Evolutionary conservation across 495 filamentous ascomycete species (phyloP), one percentile per base, ranked within the genome.

Genomic region (Penicillium parvum): DNA sequence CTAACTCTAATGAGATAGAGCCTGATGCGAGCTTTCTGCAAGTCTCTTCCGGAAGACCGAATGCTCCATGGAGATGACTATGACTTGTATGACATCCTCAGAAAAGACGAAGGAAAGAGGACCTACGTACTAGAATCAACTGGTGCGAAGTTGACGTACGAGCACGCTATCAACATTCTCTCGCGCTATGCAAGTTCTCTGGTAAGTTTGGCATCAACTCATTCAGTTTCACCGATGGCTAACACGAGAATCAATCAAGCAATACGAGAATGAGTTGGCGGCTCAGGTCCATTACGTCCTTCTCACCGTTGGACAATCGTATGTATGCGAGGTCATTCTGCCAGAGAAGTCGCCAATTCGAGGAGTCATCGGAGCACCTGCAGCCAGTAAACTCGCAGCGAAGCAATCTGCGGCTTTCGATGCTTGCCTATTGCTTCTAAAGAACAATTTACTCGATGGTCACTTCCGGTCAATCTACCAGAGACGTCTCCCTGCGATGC

Each of bases 401-500:
- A 96, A 95, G 61, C 83, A 86, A 49, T 84, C 90, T 6, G 92
- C 88, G 10, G 92, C 92, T 3, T 97, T 92, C 57, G 84, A 92
- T 55, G 77, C 85, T 30, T 96, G 90, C 51, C 49, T 92, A 3
- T 42, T 79, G 40, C 75, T 98, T 4, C 71, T 83, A 17, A 77
- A 78, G 42, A 71, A 75, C 28, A 73, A 75, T 7, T 77, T 86
- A 44, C 63, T 98, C 0, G 82, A 96, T 62, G 75, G 77, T 5
- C 63, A 88, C 52, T 72, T 96, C 7, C 70, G 81, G 37, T 86
- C 92, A 0, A 78, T 76, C 3, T 86, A 85, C 42, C 80, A 75
- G 17, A 91, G 85, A 50, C 71, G 79, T 28, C 66, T 90, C 2
- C 90, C 88, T 3, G 77, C 72, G 5, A 96, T 95, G 88, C 76